Base-by-base conservation (phyloP, 257 asterid genomes). In the Salvia miltiorrhiza region DNA sequence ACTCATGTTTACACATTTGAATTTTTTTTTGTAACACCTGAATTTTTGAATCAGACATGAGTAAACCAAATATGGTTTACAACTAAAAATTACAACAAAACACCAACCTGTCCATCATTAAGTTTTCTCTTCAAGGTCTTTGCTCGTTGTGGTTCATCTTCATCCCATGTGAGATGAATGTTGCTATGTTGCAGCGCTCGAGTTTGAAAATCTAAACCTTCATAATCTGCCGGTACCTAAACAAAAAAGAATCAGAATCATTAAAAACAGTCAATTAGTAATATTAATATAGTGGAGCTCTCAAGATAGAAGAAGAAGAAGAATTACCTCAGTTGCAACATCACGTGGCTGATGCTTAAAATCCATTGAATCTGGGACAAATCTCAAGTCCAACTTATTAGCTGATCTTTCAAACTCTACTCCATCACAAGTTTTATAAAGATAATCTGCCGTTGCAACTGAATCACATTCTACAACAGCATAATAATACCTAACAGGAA, bases 391-490 rank as follows among this genome's bases (percentile, higher is more conserved):
- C 85, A 94, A 79, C 76, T 84, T 89, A 71, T 85, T 84, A 9
- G 96, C 85, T 59, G 99, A 89, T 79, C 97, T 85, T 78, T 91
- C 99, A 71, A 94, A 91, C 90, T 91, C 99, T 70, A 83, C 74
- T 19, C 99, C 97, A 55, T 94, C 99, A 69, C 97, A 94, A 48
- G 82, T 78, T 73, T 79, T 85, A 77, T 91, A 94, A 54, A 94
- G 83, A 80, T 89, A 77, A 80, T 86, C 97, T 58, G 97, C 96
- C n/a, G 97, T 94, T 66, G 96, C 91, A 76, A 69, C 73, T 65
- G 99, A 91, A 79, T 94, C 97, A 39, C 92, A 94, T 69, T 84
- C 96, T 75, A 87, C 97, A 56, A 89, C 95, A 63, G 97, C 97
- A 76, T 54, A 89, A 82, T 91, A 94, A 73, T 93, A 93, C 89